A percentile compares a stretch with the other conserved stretches of the same genome.
phyloP scores from a whole-genome alignment of 768 basidiomycete genomes.

The Hypholoma sublateritium region DNA sequence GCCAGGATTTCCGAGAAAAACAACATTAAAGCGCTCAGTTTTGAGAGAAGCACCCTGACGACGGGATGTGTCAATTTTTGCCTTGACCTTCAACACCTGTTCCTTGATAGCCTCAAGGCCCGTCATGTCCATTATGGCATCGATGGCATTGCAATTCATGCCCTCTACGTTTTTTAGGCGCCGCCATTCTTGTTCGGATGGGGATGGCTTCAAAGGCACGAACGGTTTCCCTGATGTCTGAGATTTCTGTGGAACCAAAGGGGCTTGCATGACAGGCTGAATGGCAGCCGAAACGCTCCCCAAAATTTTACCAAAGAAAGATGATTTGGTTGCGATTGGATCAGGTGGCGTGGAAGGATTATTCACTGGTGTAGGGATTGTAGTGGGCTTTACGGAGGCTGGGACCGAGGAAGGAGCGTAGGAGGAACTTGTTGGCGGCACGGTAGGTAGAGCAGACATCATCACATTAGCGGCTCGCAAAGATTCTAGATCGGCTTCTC shows the following conservation, averaged over 20 bases:
- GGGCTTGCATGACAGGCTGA: not conserved
- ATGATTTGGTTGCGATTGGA: not conserved
- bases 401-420: not conserved
- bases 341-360: not conserved
- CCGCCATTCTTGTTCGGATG: conserved; percentile 51
- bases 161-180: conserved; percentile 57
- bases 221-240: not conserved
- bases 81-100: conserved; percentile 61
- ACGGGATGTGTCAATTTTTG: conserved; percentile 19
- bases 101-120: conserved; percentile 66
- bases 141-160: conserved; percentile 50
- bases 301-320: not conserved
- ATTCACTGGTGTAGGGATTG: too few species aligned
- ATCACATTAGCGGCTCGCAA: not conserved
- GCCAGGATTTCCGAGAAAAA: conserved; percentile 69
- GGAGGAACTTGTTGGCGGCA: not conserved
- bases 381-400: too few species aligned
- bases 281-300: not conserved
- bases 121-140: conserved; percentile 67
- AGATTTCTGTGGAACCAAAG: not conserved
- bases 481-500: conserved; percentile 39
- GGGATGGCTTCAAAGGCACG: conserved; percentile 19
- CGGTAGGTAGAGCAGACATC: not conserved
- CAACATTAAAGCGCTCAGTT: conserved; percentile 59
- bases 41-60: conserved; percentile 54